phyloP scores from a whole-genome alignment of 441 rosid genomes.

The Omphalea diandra region DNA sequence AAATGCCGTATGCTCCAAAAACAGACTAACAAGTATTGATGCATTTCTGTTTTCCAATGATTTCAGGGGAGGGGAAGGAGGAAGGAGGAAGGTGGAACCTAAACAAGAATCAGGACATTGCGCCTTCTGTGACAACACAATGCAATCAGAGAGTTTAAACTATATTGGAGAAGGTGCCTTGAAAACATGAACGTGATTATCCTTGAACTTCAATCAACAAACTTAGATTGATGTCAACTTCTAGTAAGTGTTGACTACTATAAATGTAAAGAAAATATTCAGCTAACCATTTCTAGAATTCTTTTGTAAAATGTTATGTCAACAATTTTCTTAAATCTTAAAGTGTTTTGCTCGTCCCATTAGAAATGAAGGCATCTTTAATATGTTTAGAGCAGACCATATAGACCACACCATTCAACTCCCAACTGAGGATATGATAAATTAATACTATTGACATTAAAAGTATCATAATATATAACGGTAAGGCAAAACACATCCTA shows the following conservation, averaged over 20 bases:
- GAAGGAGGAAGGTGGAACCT: not conserved
- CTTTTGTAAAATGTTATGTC: not conserved
- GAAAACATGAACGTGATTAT: not conserved
- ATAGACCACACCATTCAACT: not conserved
- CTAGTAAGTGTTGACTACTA: not conserved
- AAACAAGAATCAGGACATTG: not conserved
- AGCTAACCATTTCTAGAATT: not conserved
- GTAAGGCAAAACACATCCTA: too few species aligned
- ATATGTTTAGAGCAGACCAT: not conserved
- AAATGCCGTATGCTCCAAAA: not conserved
- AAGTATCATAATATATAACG: not conserved
- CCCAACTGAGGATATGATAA: not conserved
- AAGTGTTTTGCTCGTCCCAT: not conserved
- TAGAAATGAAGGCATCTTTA: not conserved
- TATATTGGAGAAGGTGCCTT: not conserved
- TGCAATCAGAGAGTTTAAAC: not conserved
- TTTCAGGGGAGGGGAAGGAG: not conserved
- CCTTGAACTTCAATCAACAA: not conserved
- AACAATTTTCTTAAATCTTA: not conserved
- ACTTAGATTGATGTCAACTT: not conserved
- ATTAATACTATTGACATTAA: not conserved
- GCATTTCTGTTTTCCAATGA: not conserved
- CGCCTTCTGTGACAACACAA: not conserved
- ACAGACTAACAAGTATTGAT: not conserved
- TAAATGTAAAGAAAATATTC: not conserved